Percentiles rank a stretch among this genome's conserved stretches.
Conservation (phyloP, 176 grass and related monocot species). For the Ensete ventricosum region DNA sequence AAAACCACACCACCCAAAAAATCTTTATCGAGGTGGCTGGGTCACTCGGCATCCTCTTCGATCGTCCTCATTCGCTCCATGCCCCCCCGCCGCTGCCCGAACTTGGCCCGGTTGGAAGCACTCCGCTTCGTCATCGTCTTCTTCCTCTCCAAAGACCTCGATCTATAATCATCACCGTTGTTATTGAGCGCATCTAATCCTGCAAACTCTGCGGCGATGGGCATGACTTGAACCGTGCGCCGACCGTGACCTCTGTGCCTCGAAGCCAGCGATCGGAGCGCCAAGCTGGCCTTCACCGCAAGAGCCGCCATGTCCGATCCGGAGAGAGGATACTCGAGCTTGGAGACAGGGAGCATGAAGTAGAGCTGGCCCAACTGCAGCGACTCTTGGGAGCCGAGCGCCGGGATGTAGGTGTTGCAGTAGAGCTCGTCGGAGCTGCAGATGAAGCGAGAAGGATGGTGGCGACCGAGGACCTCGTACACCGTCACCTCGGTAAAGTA, state of each 20-base stretch:
- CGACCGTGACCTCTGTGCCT: neutral
- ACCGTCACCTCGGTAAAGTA: conserved; percentile 21
- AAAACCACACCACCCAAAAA: too few species aligned
- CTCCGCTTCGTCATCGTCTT: neutral
- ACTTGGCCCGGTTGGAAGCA: neutral
- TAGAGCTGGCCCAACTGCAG: conserved; percentile 44
- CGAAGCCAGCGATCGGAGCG: neutral
- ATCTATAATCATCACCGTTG: neutral
- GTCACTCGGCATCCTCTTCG: neutral
- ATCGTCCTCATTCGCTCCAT: neutral
- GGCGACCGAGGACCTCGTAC: conserved; percentile 23
- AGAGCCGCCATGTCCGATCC: conserved; percentile 50
- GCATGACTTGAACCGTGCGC: neutral
- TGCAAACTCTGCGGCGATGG: neutral
- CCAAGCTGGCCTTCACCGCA: conserved; percentile 39
- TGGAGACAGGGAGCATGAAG: conserved; percentile 40
- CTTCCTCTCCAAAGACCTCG: neutral
- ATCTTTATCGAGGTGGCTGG: too few species aligned
- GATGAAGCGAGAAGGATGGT: conserved; percentile 23
- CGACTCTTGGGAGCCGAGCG: conserved; percentile 18
- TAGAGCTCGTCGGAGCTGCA: conserved; percentile 68
- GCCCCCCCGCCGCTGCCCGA: neutral
- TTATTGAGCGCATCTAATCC: neutral
- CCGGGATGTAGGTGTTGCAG: conserved; percentile 25
- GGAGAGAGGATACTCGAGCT: conserved; percentile 24